Evolutionary conservation across 495 filamentous ascomycete species (phyloP).

Genomic region (Cercophora sp.): DNA sequence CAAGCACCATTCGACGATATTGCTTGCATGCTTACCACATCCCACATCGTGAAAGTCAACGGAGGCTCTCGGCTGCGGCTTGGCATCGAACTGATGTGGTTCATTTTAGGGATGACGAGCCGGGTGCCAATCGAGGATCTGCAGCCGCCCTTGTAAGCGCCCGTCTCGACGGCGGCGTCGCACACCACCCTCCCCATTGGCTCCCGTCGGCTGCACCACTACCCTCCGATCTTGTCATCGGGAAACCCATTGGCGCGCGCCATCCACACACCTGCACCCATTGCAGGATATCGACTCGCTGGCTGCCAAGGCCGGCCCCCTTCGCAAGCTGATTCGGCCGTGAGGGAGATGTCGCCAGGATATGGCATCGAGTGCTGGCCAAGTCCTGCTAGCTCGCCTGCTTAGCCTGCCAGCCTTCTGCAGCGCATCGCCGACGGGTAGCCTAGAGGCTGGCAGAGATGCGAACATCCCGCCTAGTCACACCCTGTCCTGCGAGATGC

Average conservation of each 20-base stretch:
- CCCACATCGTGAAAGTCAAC: too few species aligned
- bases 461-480: neutral
- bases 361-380: slow-evolving; percentile 11
- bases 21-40: slow-evolving; percentile 13
- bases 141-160: slow-evolving; percentile 31
- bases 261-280: slow-evolving; percentile 21
- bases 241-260: slow-evolving; percentile 31
- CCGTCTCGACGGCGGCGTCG: slow-evolving; percentile 19
- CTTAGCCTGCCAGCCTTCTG: neutral
- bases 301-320: slow-evolving; percentile 1
- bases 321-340: slow-evolving; percentile 25
- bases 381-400: slow-evolving; percentile 2
- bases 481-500: slow-evolving; percentile 6
- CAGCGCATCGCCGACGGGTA: slow-evolving; percentile 1
- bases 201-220: slow-evolving; percentile 10
- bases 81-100: slow-evolving; percentile 9
- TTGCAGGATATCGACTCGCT: slow-evolving; percentile 23
- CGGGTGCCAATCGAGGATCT: slow-evolving; percentile 23
- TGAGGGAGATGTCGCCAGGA: slow-evolving; percentile 4
- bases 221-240: slow-evolving; percentile 10
- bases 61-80: too few species aligned
- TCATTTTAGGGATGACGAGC: slow-evolving; percentile 18
- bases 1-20: slow-evolving; percentile 1
- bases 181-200: slow-evolving; percentile 23
- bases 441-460: neutral